Base-by-base conservation (phyloP, 1,284 basidiomycete species). In the Leccinum idahoense region DNA sequence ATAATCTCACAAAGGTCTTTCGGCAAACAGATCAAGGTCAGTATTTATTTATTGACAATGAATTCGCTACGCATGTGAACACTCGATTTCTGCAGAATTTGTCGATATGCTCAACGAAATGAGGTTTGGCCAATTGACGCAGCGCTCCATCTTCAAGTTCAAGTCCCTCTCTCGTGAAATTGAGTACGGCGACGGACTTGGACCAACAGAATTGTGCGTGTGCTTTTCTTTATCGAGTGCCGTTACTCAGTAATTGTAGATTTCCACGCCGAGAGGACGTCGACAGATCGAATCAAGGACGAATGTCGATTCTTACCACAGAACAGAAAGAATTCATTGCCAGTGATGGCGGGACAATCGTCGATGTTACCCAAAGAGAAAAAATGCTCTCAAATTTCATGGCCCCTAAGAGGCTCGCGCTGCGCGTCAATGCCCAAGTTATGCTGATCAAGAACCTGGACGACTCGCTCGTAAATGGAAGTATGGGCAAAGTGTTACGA, bases 91-190 rank as follows among this genome's bases (percentile, higher is more conserved):
- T 59, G 20, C 68, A 94, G 93, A 82, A 23, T 96, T 97, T 72
- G 85, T 95, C 62, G 82, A 90, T 72, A 93, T 96, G 88, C 81
- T 97, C 57, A 96, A 94, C 73, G 90, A 93, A 70, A 94, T 96
- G 92, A 86, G 94, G 20, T 93, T 90, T 66, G 94, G 94, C 4
- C 74, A 72, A n/a, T 76, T 95, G 61, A 79, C 84, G 7, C 66
- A 74, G 7, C 72, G 77, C 5, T 89, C 89, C 0, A 83, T 89
- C 61, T 63, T 73, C 5, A 82, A 79, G 26, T 94, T 96, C 78
- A 80, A 78, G 61, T 71, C 75, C 1, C 78, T 96, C 7, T 79
- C 82, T 3, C 81, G 92, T 15, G 75, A 80, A 23, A 81, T 85
- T 59, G 67, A 72, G 8, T 92, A 92, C 68, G 78, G 79, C 8